Evolutionary conservation across 495 filamentous ascomycete species (phyloP).

Genomic region (Peziza echinospora): DNA sequence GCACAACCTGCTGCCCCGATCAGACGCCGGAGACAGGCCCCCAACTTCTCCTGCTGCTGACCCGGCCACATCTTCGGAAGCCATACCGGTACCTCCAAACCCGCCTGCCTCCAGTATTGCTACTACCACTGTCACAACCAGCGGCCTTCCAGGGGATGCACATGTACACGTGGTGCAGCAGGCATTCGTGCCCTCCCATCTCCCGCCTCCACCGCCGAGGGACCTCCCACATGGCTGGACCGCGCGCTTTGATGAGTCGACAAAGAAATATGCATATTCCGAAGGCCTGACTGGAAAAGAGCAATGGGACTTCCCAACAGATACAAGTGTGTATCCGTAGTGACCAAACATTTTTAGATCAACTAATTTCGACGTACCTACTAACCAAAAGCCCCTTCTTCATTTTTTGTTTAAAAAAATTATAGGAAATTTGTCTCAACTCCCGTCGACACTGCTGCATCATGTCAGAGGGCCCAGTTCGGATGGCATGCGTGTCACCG

Average conservation of each 20-base stretch:
- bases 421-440: too few relatives aligned
- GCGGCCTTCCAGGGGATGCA: background rate
- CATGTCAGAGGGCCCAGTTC: too few relatives aligned
- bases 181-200: too few relatives aligned
- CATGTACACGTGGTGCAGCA: background rate
- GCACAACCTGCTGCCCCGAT: slow-evolving; percentile 7
- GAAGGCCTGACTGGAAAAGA: slow-evolving; percentile 7
- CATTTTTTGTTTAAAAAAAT: too few relatives aligned
- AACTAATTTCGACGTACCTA: too few relatives aligned
- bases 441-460: too few relatives aligned
- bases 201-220: slow-evolving; percentile 10
- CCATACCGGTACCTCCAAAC: background rate
- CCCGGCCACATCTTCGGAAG: too few relatives aligned
- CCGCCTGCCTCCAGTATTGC: background rate
- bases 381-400: too few relatives aligned
- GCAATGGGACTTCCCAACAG: slow-evolving; percentile 11
- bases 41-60: too few relatives aligned
- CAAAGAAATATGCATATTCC: slow-evolving; percentile 8
- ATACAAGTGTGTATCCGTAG: slow-evolving; percentile 1
- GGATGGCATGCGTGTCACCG: too few relatives aligned
- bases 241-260: slow-evolving; percentile 10
- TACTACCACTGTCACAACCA: background rate
- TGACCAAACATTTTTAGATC: too few relatives aligned
- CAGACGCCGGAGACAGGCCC: too few relatives aligned
- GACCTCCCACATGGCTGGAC: slow-evolving; percentile 13